Percentiles rank a stretch among this genome's conserved stretches.
These are phyloP conservation scores for Tricholoma terreum DNA, from an alignment of 768 basidiomycete species.

Conservation along the genomic window DNA sequence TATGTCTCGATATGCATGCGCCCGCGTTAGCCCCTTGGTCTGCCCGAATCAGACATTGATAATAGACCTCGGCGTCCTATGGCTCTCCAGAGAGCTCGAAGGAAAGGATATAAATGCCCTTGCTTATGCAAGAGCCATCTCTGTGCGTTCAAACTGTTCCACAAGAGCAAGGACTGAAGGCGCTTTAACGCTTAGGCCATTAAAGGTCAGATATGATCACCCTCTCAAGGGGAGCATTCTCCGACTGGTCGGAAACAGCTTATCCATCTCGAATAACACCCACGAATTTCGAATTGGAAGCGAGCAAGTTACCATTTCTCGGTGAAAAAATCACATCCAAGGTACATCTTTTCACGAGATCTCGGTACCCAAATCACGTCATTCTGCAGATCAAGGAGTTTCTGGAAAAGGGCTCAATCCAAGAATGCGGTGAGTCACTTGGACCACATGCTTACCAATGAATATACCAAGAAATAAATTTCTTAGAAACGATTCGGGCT, in stretches of 20 bases:
- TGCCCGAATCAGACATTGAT: slow-evolving; percentile 68
- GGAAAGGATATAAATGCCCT: slow-evolving; percentile 65
- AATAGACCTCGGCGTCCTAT: slow-evolving; percentile 56
- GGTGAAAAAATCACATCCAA: slow-evolving; percentile 52
- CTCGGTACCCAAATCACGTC: neutral
- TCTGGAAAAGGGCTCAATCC: slow-evolving; percentile 48
- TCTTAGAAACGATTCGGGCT: slow-evolving; percentile 43
- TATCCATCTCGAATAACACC: slow-evolving; percentile 43
- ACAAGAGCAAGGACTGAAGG: slow-evolving; percentile 15
- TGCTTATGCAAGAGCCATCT: slow-evolving; percentile 69
- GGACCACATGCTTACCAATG: neutral
- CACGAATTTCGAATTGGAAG: slow-evolving; percentile 33
- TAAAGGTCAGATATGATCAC: slow-evolving; percentile 37
- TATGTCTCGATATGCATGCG: slow-evolving; percentile 51
- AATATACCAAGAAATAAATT: neutral
- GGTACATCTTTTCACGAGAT: slow-evolving; percentile 26
- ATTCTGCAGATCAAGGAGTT: slow-evolving; percentile 59
- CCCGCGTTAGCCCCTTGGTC: slow-evolving; percentile 60
- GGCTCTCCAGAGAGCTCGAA: slow-evolving; percentile 58
- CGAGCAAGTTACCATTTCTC: slow-evolving; percentile 43
- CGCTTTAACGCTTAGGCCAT: slow-evolving; percentile 32
- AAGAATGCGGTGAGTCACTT: slow-evolving; percentile 51
- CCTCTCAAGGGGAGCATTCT: neutral
- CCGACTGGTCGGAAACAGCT: slow-evolving; percentile 31
- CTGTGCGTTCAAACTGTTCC: slow-evolving; percentile 39